Evolutionary conservation across 2,329 filamentous ascomycete species (phyloP).

Genomic region (Paecilomyces dactylethromorphus): DNA sequence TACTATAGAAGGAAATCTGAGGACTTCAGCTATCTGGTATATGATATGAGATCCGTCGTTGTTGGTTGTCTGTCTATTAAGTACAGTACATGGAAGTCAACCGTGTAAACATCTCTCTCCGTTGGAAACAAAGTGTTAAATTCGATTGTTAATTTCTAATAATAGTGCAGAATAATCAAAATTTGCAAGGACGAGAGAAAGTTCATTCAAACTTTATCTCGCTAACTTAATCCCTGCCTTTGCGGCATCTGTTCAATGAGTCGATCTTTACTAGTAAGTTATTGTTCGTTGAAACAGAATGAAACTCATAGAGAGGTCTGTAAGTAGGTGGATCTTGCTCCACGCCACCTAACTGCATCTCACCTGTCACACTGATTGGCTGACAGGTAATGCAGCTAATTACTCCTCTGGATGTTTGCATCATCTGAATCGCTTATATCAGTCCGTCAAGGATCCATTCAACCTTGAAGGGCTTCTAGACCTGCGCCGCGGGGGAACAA

Average conservation of each 20-base stretch:
- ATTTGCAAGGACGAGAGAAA: background rate
- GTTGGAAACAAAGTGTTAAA: no score
- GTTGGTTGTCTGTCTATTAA: no score
- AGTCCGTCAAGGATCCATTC: background rate
- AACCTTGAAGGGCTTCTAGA: background rate
- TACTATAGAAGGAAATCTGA: no score
- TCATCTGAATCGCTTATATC: background rate
- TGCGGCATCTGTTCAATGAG: background rate
- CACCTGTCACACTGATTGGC: background rate
- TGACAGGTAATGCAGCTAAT: background rate
- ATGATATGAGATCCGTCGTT: no score
- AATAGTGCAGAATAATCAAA: no score
- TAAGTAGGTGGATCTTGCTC: background rate
- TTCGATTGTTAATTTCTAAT: no score
- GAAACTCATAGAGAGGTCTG: no score
- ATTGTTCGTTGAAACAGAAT: background rate
- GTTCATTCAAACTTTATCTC: background rate
- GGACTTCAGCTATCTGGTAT: no score
- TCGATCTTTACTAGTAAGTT: background rate
- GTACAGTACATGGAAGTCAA: no score
- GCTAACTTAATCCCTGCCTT: background rate
- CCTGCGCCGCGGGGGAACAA: background rate
- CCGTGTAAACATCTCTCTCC: no score
- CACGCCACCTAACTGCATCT: background rate
- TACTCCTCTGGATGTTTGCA: background rate